Conservation (phyloP, 352 stramenopile species). For the Globisporangium orthogonon region DNA sequence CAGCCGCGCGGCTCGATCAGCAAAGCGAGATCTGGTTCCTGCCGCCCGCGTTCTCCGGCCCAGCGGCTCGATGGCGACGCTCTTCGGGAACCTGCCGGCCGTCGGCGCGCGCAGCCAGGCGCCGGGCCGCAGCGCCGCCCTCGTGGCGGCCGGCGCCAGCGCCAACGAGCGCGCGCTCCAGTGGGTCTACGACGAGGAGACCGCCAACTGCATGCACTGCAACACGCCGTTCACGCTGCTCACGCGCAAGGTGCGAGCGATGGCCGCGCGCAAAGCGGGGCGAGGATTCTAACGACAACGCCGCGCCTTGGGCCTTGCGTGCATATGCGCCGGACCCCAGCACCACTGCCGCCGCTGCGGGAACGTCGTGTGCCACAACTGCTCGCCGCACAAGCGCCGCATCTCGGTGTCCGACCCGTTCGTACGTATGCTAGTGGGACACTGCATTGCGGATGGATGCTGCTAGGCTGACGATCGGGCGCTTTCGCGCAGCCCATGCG, state of each 20-base stretch:
- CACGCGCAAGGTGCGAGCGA: slow-evolving; percentile 56
- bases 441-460: not conserved
- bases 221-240: slow-evolving; percentile 80
- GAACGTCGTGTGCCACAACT: slow-evolving; percentile 85
- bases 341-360: slow-evolving; percentile 80
- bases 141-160: slow-evolving; percentile 20
- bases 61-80: slow-evolving; percentile 39
- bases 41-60: not conserved
- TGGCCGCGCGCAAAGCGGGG: too few species aligned
- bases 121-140: slow-evolving; percentile 16
- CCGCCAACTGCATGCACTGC: slow-evolving; percentile 84
- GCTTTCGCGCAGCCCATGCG: slow-evolving; percentile 50
- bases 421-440: slow-evolving; percentile 25
- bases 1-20: not conserved
- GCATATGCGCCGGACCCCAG: slow-evolving; percentile 13
- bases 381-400: slow-evolving; percentile 77
- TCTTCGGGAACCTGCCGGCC: slow-evolving; percentile 66
- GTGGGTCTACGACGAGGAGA: slow-evolving; percentile 84
- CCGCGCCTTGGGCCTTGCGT: too few species aligned
- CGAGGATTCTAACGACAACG: too few species aligned
- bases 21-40: not conserved
- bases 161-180: slow-evolving; percentile 57
- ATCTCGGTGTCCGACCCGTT: slow-evolving; percentile 79
- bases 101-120: slow-evolving; percentile 42
- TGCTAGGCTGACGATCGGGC: too few species aligned